Conservation (phyloP, 2,329 filamentous ascomycete species). For the Acrodontium crateriforme region DNA sequence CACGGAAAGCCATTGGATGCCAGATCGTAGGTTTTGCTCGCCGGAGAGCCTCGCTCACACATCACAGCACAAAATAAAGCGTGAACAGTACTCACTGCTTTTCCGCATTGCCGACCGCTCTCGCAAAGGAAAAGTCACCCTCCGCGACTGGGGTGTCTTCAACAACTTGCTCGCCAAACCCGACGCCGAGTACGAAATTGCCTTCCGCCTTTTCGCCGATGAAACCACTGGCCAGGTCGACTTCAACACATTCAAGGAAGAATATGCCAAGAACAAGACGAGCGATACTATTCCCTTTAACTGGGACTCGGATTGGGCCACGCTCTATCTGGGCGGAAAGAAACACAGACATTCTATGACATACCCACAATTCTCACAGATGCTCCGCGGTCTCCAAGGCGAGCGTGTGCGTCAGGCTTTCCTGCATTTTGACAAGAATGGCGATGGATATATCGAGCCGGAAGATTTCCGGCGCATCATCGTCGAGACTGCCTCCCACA, state of each 20-base stretch:
- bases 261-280: slow-evolving; percentile 85
- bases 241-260: slow-evolving; percentile 71
- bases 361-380: slow-evolving; percentile 94
- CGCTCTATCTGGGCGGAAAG: slow-evolving; percentile 80
- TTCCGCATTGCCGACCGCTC: slow-evolving; percentile 81
- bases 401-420: slow-evolving; percentile 95
- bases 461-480: slow-evolving; percentile 97
- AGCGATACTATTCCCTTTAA: slow-evolving; percentile 78
- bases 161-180: slow-evolving; percentile 88
- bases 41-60: neutral
- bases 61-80: slow-evolving; percentile 84
- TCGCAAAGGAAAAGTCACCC: slow-evolving; percentile 55
- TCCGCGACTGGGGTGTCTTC: slow-evolving; percentile 84
- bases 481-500: slow-evolving; percentile 80
- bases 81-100: slow-evolving; percentile 87
- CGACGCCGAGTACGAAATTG: slow-evolving; percentile 97
- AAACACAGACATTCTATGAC: slow-evolving; percentile 82
- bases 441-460: slow-evolving; percentile 87
- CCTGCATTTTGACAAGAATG: slow-evolving; percentile 77
- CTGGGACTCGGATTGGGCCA: slow-evolving; percentile 94
- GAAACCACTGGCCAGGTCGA: slow-evolving; percentile 73
- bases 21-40: neutral
- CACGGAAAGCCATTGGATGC: neutral
- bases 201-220: slow-evolving; percentile 89
- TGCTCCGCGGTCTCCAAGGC: slow-evolving; percentile 89